Evolutionary conservation across 352 stramenopile species (phyloP).

Genomic region (Elongisporangium senticosum): DNA sequence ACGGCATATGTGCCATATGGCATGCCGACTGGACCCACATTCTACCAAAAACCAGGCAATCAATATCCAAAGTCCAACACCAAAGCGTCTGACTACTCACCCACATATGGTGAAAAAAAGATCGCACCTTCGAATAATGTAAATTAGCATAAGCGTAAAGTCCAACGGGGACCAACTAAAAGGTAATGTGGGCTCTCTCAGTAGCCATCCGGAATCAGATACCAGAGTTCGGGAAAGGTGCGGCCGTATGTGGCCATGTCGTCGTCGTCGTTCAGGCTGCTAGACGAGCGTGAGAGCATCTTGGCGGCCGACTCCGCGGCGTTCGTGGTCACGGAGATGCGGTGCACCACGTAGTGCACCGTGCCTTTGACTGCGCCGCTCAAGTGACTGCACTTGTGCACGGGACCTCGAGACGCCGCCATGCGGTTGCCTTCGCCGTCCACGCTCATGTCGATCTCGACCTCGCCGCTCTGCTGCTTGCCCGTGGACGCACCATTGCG

Average conservation of each 20-base stretch:
- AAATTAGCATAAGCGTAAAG: background rate
- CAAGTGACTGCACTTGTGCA: conserved; percentile 18
- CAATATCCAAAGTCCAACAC: background rate
- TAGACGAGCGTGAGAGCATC: conserved; percentile 20
- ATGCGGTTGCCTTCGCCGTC: conserved; percentile 1
- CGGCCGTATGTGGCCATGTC: conserved; percentile 39
- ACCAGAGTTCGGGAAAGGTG: conserved; percentile 44
- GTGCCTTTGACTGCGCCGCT: conserved; percentile 9
- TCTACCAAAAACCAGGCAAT: background rate
- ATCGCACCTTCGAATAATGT: background rate
- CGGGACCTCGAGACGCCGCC: conserved; percentile 5
- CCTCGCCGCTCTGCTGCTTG: conserved; percentile 21
- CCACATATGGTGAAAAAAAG: background rate
- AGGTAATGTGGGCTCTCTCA: background rate
- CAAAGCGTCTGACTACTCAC: background rate
- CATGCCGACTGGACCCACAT: background rate
- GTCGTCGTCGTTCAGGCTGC: conserved; percentile 38
- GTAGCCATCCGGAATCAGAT: conserved; percentile 19
- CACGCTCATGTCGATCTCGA: conserved; percentile 28
- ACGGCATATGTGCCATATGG: background rate
- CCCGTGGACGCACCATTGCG: background rate
- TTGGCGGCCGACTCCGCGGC: conserved; percentile 17
- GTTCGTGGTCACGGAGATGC: conserved; percentile 25
- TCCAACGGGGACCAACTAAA: background rate
- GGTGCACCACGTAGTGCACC: conserved; percentile 41